A percentile compares a stretch with the other conserved stretches of the same genome.
These are phyloP conservation scores for Ensete ventricosum DNA, from an alignment of 176 grass and related monocot species.

Conservation along the genomic window DNA sequence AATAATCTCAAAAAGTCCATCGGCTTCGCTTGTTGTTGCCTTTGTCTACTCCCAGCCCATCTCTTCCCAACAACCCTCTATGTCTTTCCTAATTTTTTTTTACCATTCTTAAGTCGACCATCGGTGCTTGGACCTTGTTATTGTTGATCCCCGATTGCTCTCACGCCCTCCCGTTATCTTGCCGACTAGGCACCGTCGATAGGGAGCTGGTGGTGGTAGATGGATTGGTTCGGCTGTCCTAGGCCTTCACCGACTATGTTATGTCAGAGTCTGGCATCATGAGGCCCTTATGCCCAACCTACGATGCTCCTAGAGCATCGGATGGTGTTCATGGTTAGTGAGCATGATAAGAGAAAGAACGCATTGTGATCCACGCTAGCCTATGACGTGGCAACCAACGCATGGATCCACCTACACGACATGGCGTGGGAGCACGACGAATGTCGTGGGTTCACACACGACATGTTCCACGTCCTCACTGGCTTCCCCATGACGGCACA, in stretches of 20 bases:
- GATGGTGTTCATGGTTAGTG: conserved; percentile 50
- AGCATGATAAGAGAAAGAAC: conserved; percentile 85
- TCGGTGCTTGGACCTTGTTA: conserved; percentile 27
- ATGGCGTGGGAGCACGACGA: conserved; percentile 70
- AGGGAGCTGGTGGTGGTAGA: conserved; percentile 48
- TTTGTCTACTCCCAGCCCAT: too few relatives aligned
- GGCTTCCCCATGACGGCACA: conserved; percentile 67
- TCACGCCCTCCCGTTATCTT: conserved; percentile 51
- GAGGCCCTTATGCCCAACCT: conserved; percentile 40
- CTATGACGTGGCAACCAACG: conserved; percentile 41
- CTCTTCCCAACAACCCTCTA: too few relatives aligned
- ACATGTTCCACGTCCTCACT: conserved; percentile 39
- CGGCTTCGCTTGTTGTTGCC: too few relatives aligned
- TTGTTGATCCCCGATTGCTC: conserved; percentile 21
- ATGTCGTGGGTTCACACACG: conserved; percentile 40
- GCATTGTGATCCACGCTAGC: conserved; percentile 50
- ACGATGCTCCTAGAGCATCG: conserved; percentile 24
- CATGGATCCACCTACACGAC: conserved; percentile 46
- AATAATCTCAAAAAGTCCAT: too few relatives aligned
- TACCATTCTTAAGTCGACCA: conserved; percentile 23
- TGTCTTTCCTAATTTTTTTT: too few relatives aligned
- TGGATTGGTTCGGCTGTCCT: conserved; percentile 65
- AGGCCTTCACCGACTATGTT: conserved; percentile 54
- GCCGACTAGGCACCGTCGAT: conserved; percentile 40
- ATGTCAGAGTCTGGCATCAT: conserved; percentile 22